Conservation (phyloP, 192 early-diverging fungal genomes). For the Entomortierella chlamydospora region DNA sequence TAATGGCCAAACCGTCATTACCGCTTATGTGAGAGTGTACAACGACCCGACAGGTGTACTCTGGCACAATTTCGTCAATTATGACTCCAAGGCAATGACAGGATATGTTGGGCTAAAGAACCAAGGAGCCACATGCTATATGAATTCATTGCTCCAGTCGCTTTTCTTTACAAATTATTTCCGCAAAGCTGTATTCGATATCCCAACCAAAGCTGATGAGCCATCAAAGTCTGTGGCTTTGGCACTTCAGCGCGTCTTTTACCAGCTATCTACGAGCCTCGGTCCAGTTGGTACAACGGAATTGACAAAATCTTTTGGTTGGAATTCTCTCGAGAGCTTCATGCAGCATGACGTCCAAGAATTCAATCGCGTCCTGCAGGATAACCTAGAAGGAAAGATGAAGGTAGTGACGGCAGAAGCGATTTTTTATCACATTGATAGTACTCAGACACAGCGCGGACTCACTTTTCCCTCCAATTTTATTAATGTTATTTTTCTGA, state of each 20-base stretch:
- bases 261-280: slow-evolving; percentile 81
- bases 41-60: slow-evolving; percentile 93
- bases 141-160: slow-evolving; percentile 98
- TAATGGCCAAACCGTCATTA: slow-evolving; percentile 68
- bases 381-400: slow-evolving; percentile 99
- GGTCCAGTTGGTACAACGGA: slow-evolving; percentile 90
- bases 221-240: slow-evolving; percentile 88
- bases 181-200: slow-evolving; percentile 91
- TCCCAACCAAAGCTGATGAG: slow-evolving; percentile 91
- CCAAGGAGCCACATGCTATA: slow-evolving; percentile 98
- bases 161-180: slow-evolving; percentile 96
- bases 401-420: slow-evolving; percentile 70
- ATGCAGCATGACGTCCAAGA: slow-evolving; percentile 99
- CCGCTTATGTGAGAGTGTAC: slow-evolving; percentile 79
- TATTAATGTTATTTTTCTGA: neutral
- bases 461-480: too few species aligned
- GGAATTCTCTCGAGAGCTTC: slow-evolving; percentile 95
- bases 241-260: slow-evolving; percentile 95
- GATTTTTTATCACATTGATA: too few species aligned
- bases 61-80: slow-evolving; percentile 95
- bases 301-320: slow-evolving; percentile 98
- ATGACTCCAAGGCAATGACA: slow-evolving; percentile 90
- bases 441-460: too few species aligned
- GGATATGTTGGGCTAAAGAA: slow-evolving; percentile 96
- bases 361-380: slow-evolving; percentile 96